Base-by-base conservation (phyloP, 192 early-diverging fungal species). In the Backusella australiensis region DNA sequence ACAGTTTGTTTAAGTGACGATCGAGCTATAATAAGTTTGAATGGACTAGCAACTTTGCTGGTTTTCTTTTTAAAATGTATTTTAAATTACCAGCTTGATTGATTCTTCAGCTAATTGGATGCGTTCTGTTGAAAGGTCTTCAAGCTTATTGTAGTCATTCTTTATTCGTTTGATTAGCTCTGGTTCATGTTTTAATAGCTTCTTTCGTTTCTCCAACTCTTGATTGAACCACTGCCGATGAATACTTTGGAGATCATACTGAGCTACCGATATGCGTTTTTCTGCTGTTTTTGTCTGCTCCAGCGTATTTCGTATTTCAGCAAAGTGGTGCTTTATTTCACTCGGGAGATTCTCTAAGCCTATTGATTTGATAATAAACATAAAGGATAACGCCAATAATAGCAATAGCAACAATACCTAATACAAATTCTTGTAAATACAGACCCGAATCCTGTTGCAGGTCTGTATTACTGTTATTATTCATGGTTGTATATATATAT, bases 341-440 rank as follows among this genome's bases (percentile, higher is more conserved):
- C 80, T 81, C 72, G 80, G 80, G 74, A 81, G 80, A 81, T 81
- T 81, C 52, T 81, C 80, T 65, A 81, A 49, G 42, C 75, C 80
- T 81, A 69, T 19, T n/a, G 15, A 7, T 49, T 49, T 49, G 46
- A 49, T 49, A 19, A n/a, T 49, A 39, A 12, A 39, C 11, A 11
- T 39, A 39, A 39, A 39, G 11, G 38, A 8, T 39, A 11, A 39
- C 1, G 1, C 4, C 11, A 75, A 14, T 71, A 68, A 17, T 44
- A 44, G 12, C 0, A 72, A 75, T 52, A 32, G 5, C 9, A 23
- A 42, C 14, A 38, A 59, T 74, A 81, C 80, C 77, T 34, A 39
- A 38, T 34, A 81, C 52, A 65, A 77, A 81, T 73, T 81, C 80
- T 71, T 81, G 80, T 34, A 81, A 56, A 46, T 81, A 81, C 35